phyloP scores from a whole-genome alignment of 352 stramenopile species.

The Phytophthora macrochlamydospora region DNA sequence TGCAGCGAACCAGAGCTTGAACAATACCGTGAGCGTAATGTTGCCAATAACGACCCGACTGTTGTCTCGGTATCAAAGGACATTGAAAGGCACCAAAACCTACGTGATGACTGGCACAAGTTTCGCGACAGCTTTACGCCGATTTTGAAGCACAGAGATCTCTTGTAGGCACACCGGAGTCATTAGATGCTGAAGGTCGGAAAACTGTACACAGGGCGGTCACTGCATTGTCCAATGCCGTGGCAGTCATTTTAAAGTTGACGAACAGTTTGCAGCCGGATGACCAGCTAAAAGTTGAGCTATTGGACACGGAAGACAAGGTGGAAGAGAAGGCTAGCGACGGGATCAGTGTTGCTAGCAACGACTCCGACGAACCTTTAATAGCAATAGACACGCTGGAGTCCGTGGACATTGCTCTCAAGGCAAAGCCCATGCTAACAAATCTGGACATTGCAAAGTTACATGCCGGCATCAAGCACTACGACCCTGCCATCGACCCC shows the following conservation, averaged over 20 bases:
- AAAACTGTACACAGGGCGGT: conserved; percentile 36
- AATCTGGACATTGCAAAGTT: conserved; percentile 41
- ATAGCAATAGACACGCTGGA: not conserved
- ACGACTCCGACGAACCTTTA: not conserved
- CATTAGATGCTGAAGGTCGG: conserved; percentile 12
- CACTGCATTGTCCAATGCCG: conserved; percentile 19
- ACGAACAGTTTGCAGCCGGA: conserved; percentile 1
- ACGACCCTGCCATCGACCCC: conserved; percentile 53
- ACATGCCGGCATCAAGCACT: conserved; percentile 62
- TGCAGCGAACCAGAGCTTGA: conserved; percentile 64
- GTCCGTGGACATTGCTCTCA: conserved; percentile 4
- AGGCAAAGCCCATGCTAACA: conserved; percentile 19
- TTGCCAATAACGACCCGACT: conserved; percentile 30
- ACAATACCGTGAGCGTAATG: conserved; percentile 47
- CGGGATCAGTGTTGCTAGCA: not conserved
- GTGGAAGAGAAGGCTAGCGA: not conserved
- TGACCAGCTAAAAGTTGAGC: not conserved
- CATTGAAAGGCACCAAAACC: conserved; percentile 38
- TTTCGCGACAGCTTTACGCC: conserved; percentile 37
- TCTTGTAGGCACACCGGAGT: conserved; percentile 6
- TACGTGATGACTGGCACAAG: conserved; percentile 43
- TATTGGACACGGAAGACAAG: not conserved
- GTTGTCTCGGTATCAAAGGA: conserved; percentile 25
- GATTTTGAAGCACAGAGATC: conserved; percentile 31
- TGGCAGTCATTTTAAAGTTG: conserved; percentile 23